These are phyloP conservation scores for Kluyveromyces siamensis DNA, from an alignment of 805 yeast species.

Conservation along the genomic window DNA sequence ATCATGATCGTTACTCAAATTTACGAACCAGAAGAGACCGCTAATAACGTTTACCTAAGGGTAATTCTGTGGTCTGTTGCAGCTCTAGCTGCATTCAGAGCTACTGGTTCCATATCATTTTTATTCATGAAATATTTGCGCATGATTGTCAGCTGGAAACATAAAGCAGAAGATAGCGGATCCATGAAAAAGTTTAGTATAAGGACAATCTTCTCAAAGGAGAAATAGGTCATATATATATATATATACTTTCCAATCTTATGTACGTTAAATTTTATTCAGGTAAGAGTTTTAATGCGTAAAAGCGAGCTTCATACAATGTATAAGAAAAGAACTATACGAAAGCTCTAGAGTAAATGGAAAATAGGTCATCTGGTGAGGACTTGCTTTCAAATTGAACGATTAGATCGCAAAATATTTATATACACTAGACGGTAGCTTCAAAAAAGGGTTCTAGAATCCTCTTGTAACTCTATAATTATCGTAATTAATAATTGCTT, in stretches of 20 bases:
- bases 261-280: too few species aligned
- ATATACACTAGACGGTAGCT: too few species aligned
- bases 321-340: too few species aligned
- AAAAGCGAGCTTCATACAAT: too few species aligned
- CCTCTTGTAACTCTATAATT: conserved; percentile 16
- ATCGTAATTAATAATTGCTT: conserved; percentile 38
- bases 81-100: conserved; percentile 70
- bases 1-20: conserved; percentile 85
- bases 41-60: conserved; percentile 65
- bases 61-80: conserved; percentile 93
- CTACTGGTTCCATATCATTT: conserved; percentile 69
- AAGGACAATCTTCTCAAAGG: conserved; percentile 4
- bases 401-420: too few species aligned
- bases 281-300: too few species aligned
- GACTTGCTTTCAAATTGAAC: too few species aligned
- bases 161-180: conserved; percentile 32
- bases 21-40: conserved; percentile 55
- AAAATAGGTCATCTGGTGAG: too few species aligned
- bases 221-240: background rate
- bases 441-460: background rate
- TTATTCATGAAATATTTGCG: conserved; percentile 37
- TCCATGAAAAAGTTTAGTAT: conserved; percentile 14
- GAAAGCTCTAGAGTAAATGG: too few species aligned
- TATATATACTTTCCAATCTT: too few species aligned
- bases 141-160: conserved; percentile 31